Evolutionary conservation across 1,139 yeast genomes (phyloP).

Genomic region (Taphrina betulina): DNA sequence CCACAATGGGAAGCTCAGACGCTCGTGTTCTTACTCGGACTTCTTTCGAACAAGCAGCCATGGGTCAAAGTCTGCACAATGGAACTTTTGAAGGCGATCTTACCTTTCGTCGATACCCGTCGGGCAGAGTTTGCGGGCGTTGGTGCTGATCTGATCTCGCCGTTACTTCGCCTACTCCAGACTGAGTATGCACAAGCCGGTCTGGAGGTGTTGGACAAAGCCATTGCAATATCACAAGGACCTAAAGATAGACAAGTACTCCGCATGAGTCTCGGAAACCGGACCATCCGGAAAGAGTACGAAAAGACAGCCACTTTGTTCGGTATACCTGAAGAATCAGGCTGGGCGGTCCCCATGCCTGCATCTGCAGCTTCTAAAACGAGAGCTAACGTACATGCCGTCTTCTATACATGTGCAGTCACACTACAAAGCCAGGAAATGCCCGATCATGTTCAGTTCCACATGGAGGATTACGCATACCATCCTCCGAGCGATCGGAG

Average conservation of each 20-base stretch:
- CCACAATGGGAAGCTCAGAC: conserved; percentile 74
- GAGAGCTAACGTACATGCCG: conserved; percentile 91
- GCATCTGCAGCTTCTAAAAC: conserved; percentile 83
- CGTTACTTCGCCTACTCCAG: conserved; percentile 72
- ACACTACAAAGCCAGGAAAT: conserved; percentile 39
- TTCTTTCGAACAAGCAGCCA: conserved; percentile 67
- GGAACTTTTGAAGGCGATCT: conserved; percentile 66
- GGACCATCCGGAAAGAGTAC: conserved; percentile 72
- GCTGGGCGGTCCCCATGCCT: conserved; percentile 98
- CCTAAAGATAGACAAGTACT: conserved; percentile 87
- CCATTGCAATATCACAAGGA: conserved; percentile 81
- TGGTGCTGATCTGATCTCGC: conserved; percentile 93
- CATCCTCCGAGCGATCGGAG: conserved; percentile 35
- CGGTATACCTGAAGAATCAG: conserved; percentile 95
- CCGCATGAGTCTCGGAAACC: conserved; percentile 85
- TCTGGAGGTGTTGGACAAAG: conserved; percentile 82
- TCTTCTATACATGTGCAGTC: conserved; percentile 75
- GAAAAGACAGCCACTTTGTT: conserved; percentile 85
- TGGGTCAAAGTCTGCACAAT: conserved; percentile 83
- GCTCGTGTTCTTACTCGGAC: conserved; percentile 70
- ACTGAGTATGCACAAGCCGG: conserved; percentile 90
- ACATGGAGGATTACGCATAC: conserved; percentile 39
- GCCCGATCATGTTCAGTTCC: conserved; percentile 39
- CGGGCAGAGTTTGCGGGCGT: conserved; percentile 80
- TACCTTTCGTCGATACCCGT: conserved; percentile 74